Percentiles rank a stretch among this genome's conserved stretches.
phyloP scores from a whole-genome alignment of 441 rosid genomes.

The Corymbia calophylla region DNA sequence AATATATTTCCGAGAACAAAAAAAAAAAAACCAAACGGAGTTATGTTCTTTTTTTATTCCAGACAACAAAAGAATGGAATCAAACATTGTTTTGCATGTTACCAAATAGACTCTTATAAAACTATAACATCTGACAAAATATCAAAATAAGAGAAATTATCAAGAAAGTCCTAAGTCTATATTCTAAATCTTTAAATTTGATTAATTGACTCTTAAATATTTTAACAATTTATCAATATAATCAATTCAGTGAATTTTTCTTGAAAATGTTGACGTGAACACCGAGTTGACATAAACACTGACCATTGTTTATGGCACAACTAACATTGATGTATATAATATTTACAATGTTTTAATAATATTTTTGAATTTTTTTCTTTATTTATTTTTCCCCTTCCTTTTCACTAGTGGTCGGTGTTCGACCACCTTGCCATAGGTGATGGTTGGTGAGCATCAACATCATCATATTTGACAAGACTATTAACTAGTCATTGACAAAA shows the following conservation, averaged over 20 bases:
- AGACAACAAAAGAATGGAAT: too few relatives aligned
- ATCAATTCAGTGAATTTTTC: neutral
- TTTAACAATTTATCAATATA: neutral
- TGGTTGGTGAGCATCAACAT: neutral
- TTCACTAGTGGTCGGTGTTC: accelerated
- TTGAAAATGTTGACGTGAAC: too few relatives aligned
- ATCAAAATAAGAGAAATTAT: neutral
- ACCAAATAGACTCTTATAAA: neutral
- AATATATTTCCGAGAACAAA: too few relatives aligned
- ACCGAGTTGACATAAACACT: too few relatives aligned
- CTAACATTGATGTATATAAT: too few relatives aligned
- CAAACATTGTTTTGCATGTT: too few relatives aligned
- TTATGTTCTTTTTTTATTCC: too few relatives aligned
- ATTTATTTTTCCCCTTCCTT: neutral
- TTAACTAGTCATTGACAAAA: accelerated
- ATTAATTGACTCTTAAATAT: neutral
- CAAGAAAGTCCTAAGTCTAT: neutral
- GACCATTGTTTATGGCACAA: too few relatives aligned
- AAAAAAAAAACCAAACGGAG: too few relatives aligned
- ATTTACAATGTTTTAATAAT: neutral
- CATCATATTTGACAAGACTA: neutral
- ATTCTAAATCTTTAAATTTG: neutral
- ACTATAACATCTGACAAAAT: neutral
- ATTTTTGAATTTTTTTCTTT: neutral
- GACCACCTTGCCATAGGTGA: neutral